Evolutionary conservation across 495 filamentous ascomycete species (phyloP).

Genomic region (Chaetomium fimeti): DNA sequence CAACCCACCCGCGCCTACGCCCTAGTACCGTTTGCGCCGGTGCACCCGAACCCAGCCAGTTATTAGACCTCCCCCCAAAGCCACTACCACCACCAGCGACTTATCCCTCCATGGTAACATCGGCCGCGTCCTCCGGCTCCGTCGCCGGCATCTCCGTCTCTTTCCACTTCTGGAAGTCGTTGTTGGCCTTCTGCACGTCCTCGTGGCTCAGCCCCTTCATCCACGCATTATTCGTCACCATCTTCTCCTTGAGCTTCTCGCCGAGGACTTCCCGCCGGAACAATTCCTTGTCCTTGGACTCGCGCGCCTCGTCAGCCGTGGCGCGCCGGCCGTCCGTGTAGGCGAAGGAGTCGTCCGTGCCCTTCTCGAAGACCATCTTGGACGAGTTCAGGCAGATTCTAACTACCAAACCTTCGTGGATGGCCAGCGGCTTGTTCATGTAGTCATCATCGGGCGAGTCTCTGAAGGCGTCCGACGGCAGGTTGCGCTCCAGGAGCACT

Average conservation of each 20-base stretch:
- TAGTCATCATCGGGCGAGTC: constrained; percentile 48
- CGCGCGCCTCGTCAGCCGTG: constrained; percentile 25
- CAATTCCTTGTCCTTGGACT: constrained; percentile 44
- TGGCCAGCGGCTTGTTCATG: constrained; percentile 56
- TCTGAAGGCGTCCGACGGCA: constrained; percentile 52
- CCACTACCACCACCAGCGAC: too few species aligned
- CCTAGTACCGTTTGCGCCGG: background rate
- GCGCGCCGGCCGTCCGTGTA: constrained; percentile 35
- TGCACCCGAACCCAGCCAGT: constrained; percentile 6
- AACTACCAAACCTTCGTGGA: constrained; percentile 72
- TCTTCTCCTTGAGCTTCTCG: constrained; percentile 66
- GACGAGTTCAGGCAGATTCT: constrained; percentile 80
- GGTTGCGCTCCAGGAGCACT: constrained; percentile 72
- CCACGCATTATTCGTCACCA: constrained; percentile 72
- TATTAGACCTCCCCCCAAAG: background rate
- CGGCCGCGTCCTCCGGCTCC: constrained; percentile 19
- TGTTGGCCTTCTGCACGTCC: constrained; percentile 67
- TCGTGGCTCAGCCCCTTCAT: constrained; percentile 70
- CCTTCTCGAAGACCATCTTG: constrained; percentile 72
- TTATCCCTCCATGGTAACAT: constrained; percentile 33
- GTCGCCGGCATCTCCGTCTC: constrained; percentile 33
- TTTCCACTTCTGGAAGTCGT: constrained; percentile 56
- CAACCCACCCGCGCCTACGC: background rate
- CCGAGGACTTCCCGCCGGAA: constrained; percentile 56
- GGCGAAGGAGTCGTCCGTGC: constrained; percentile 57